These are phyloP conservation scores for Neolentinus lepideus DNA, from an alignment of 1,284 basidiomycete genomes.

Conservation along the genomic window DNA sequence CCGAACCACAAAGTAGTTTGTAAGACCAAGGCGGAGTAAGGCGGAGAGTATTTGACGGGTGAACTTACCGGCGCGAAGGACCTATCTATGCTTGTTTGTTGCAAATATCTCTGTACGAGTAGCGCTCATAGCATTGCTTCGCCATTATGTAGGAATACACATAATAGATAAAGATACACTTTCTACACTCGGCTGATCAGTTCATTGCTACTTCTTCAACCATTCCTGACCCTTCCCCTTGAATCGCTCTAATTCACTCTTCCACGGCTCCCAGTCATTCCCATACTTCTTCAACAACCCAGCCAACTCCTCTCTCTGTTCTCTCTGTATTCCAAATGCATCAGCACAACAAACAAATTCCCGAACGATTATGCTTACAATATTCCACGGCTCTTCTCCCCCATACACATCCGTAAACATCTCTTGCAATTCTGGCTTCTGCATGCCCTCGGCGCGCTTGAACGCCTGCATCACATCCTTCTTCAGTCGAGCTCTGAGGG, in stretches of 20 bases:
- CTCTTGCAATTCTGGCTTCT: slow-evolving; percentile 65
- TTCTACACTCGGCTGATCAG: no score
- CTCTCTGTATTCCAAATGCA: slow-evolving; percentile 41
- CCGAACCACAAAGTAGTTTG: no score
- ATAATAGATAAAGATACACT: no score
- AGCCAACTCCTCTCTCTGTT: slow-evolving; percentile 78
- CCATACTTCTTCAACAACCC: slow-evolving; percentile 81
- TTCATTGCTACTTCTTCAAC: slow-evolving; percentile 2
- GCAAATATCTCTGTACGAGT: no score
- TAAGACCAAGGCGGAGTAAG: no score
- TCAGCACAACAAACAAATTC: not conserved
- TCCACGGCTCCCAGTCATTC: slow-evolving; percentile 77
- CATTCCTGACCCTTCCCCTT: slow-evolving; percentile 74
- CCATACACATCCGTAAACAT: slow-evolving; percentile 88
- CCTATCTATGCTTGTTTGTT: no score
- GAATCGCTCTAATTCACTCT: slow-evolving; percentile 73
- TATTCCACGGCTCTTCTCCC: slow-evolving; percentile 78
- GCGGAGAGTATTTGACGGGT: no score
- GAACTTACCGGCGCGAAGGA: no score
- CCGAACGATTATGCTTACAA: slow-evolving; percentile 44
- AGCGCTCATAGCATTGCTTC: no score
- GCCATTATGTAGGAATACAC: no score
- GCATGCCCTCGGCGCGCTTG: slow-evolving; percentile 68
- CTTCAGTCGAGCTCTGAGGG: slow-evolving; percentile 63
- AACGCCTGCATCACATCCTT: slow-evolving; percentile 75